Evolutionary conservation across 768 basidiomycete species (phyloP).

Genomic region (Solioccasus polychromus): DNA sequence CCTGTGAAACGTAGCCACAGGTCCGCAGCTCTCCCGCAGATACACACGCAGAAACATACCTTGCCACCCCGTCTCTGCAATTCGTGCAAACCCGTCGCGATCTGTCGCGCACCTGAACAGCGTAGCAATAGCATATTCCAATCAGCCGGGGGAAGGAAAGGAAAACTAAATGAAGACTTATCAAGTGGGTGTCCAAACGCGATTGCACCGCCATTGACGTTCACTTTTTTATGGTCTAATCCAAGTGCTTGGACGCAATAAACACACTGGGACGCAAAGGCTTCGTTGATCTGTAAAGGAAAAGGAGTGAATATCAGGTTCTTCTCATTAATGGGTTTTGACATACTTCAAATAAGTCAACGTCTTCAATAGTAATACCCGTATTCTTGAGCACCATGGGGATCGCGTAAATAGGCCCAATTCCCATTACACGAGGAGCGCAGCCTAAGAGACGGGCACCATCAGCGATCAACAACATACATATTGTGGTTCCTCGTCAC

Average conservation of each 20-base stretch:
- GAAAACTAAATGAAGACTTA: slow-evolving; percentile 38
- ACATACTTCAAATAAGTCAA: slow-evolving; percentile 76
- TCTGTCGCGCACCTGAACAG: slow-evolving; percentile 80
- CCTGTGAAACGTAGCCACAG: slow-evolving; percentile 36
- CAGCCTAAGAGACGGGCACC: slow-evolving; percentile 41
- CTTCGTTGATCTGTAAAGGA: slow-evolving; percentile 74
- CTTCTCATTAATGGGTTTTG: not conserved
- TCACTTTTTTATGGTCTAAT: slow-evolving; percentile 65
- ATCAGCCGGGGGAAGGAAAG: slow-evolving; percentile 10
- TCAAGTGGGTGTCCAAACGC: slow-evolving; percentile 83
- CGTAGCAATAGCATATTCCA: slow-evolving; percentile 39
- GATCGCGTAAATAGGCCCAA: slow-evolving; percentile 84
- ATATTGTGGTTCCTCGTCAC: no score
- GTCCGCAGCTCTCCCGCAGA: not conserved
- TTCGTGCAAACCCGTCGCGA: slow-evolving; percentile 80
- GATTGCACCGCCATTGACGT: slow-evolving; percentile 90
- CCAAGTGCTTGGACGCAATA: slow-evolving; percentile 68
- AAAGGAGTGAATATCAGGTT: not conserved
- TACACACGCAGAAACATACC: slow-evolving; percentile 34
- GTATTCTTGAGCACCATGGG: slow-evolving; percentile 67
- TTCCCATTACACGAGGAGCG: slow-evolving; percentile 82
- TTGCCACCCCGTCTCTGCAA: slow-evolving; percentile 67
- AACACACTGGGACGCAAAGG: slow-evolving; percentile 81
- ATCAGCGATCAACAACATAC: not conserved
- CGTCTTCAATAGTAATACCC: slow-evolving; percentile 64